These are phyloP conservation scores for Gossypium lobatum DNA, from an alignment of 441 rosid genomes.

Conservation along the genomic window DNA sequence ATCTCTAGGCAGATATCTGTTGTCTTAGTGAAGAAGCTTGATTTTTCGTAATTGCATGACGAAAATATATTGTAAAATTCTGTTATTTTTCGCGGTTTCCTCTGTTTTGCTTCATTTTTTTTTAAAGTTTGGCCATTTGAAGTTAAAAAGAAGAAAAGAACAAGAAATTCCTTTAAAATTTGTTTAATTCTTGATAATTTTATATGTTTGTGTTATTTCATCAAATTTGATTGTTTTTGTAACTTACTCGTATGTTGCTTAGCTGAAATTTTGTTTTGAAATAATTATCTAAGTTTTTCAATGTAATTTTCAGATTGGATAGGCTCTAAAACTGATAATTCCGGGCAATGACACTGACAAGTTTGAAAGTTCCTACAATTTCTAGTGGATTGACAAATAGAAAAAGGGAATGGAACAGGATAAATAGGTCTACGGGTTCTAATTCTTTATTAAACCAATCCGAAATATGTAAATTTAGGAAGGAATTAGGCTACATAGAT, in stretches of 20 bases:
- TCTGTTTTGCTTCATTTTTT: not conserved
- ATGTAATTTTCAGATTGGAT: not conserved
- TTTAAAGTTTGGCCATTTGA: not conserved
- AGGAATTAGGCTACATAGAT: conserved; percentile 22
- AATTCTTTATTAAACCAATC: conserved; percentile 16
- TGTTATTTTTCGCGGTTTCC: not conserved
- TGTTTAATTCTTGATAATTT: not conserved
- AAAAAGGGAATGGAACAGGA: conserved; percentile 19
- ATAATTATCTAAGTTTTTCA: not conserved
- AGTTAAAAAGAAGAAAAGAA: not conserved
- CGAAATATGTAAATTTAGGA: conserved; percentile 14
- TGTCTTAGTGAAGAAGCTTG: not conserved
- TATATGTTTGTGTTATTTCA: not conserved
- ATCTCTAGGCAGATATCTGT: not conserved
- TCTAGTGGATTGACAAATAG: conserved; percentile 31
- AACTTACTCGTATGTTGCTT: not conserved
- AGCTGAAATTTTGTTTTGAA: not conserved
- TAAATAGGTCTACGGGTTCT: conserved; percentile 13
- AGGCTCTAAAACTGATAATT: not conserved
- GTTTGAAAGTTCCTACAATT: conserved; percentile 30
- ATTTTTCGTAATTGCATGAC: not conserved
- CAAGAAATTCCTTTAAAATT: not conserved
- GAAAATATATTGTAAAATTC: not conserved
- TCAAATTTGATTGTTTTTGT: not conserved
- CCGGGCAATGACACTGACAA: conserved; percentile 33